These are phyloP conservation scores for Yarrowia sp. DNA, from an alignment of 805 yeast species.

Conservation along the genomic window DNA sequence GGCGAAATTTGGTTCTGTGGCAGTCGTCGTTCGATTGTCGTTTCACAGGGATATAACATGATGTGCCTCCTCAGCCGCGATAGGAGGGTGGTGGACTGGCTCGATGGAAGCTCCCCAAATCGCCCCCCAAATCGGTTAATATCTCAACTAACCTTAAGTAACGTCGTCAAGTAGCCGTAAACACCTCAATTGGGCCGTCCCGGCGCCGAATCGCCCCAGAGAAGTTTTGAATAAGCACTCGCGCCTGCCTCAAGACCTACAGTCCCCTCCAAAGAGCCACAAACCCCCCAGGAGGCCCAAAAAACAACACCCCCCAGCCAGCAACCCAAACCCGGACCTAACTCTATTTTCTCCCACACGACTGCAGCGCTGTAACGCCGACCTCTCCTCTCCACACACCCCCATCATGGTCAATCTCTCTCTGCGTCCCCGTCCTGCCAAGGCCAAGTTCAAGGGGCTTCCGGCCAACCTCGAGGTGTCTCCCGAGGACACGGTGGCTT, in stretches of 20 bases:
- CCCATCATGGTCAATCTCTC: conserved; percentile 1
- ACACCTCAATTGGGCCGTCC: not conserved
- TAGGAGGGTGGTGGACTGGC: too few species aligned
- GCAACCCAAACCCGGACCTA: conserved; percentile 16
- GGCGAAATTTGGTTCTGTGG: too few species aligned
- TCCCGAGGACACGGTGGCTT: conserved; percentile 45
- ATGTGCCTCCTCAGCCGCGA: too few species aligned
- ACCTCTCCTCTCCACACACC: not conserved
- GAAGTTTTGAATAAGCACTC: not conserved
- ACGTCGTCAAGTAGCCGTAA: not conserved
- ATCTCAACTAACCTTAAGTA: not conserved
- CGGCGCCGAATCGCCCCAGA: not conserved
- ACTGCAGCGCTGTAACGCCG: not conserved
- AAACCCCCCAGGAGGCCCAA: too few species aligned
- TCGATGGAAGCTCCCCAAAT: too few species aligned
- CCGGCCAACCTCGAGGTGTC: conserved; percentile 36
- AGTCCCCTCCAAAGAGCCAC: not conserved
- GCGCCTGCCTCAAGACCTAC: not conserved
- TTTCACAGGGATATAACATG: too few species aligned
- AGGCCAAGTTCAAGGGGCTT: conserved; percentile 33
- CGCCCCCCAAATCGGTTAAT: not conserved
- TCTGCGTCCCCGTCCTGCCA: conserved; percentile 27
- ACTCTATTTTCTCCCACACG: conserved; percentile 7
- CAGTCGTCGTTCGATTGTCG: too few species aligned
- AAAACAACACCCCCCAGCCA: not conserved